Percentiles rank a stretch among this genome's conserved stretches.
phyloP scores from a whole-genome alignment of 805 yeast genomes.

The Jamesozyma gamospora region DNA sequence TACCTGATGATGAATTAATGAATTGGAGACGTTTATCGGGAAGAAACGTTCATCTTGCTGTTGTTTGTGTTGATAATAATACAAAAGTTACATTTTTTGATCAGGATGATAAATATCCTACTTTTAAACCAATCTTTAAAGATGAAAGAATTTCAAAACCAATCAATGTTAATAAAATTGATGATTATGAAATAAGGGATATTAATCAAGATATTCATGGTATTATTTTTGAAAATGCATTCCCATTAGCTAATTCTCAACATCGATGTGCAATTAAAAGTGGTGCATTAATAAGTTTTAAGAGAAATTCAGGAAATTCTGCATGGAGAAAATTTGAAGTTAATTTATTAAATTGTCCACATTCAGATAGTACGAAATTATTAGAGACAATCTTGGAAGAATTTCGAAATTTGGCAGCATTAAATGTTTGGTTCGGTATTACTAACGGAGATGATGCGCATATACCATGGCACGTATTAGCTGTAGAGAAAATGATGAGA shows the following conservation, averaged over 20 bases:
- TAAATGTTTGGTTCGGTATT: constrained; percentile 32
- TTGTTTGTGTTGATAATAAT: constrained; percentile 54
- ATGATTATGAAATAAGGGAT: constrained; percentile 36
- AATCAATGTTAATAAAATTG: constrained; percentile 11
- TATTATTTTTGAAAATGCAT: constrained; percentile 46
- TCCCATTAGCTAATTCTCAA: constrained; percentile 62
- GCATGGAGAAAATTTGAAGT: constrained; percentile 43
- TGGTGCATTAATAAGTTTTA: constrained; percentile 49
- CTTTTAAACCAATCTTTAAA: constrained; percentile 28
- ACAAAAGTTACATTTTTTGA: constrained; percentile 37
- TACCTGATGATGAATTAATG: constrained; percentile 72
- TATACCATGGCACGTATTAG: constrained; percentile 65
- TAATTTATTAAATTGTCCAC: constrained; percentile 63
- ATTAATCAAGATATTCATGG: constrained; percentile 45
- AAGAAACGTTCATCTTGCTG: constrained; percentile 51
- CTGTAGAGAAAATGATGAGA: constrained; percentile 54
- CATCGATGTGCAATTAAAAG: constrained; percentile 60
- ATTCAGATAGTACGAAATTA: constrained; percentile 47
- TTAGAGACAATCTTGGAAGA: constrained; percentile 50
- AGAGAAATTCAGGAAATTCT: constrained; percentile 16
- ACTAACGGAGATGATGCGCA: constrained; percentile 30
- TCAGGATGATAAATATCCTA: constrained; percentile 26
- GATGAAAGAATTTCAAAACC: constrained; percentile 15
- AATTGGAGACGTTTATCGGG: constrained; percentile 70
- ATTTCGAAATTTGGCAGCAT: constrained; percentile 44